Base-by-base conservation (phyloP, 73 alveolate species). In the Breviolum minutum region DNA sequence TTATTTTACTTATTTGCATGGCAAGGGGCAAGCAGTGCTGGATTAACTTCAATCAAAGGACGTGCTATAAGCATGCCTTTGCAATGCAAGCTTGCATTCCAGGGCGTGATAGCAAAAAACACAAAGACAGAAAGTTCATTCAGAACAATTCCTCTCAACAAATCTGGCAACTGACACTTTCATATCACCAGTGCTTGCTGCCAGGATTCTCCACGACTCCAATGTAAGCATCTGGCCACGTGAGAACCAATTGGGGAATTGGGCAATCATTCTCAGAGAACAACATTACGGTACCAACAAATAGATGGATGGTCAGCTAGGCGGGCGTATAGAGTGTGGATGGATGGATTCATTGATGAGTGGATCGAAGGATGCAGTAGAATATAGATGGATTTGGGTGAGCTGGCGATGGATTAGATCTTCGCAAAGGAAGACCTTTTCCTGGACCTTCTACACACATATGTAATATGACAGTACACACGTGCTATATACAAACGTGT, bases 61-160 rank as follows among this genome's bases (percentile, higher is more conserved):
- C 97, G 97, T 7, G 97, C 64, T n/a, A 90, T 90, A 48, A 90
- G 63, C 88, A 90, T 90, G 71, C 97, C 97, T 90, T 71, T 20
- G 97, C 10, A 27, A 10, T 70, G 22, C 24, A 66, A 17, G 60
- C 64, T 22, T 61, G 94, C 79, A 69, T 2, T 69, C 26, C 26
- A 6, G 54, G 54, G 27, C 19, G 27, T 69, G 7, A 19, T 69
- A 24, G 79, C 79, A 20, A 84, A 48, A 40, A 82, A 10, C 87
- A 79, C 87, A n/a, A 8, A 30, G 11, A 32, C 81, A 8, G 10
- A 71, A 71, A 40, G 54, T 40, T 40, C 54, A 40, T 40, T 40
- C 54, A 40, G 54, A 30, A 54, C 90, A n/a, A 81, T 81, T 29
- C 24, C 14, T 40, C 70, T 29, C 11, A 8, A 24, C 80, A 30